These are phyloP conservation scores for Trichosanthes cucumerina DNA, from an alignment of 306 rosid genomes.

Conservation along the genomic window DNA sequence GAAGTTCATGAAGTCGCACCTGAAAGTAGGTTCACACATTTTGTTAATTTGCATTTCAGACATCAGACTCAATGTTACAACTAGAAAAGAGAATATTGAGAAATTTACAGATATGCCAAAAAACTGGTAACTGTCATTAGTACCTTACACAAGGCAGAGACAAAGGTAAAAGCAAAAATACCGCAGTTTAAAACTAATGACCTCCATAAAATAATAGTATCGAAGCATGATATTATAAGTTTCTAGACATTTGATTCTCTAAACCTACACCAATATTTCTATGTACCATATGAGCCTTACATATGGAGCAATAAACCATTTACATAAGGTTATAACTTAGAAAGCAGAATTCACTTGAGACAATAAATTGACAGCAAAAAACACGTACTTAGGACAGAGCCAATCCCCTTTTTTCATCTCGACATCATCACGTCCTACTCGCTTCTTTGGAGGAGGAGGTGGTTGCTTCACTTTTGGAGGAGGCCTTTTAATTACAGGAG, in stretches of 20 bases:
- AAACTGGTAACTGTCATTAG: not conserved
- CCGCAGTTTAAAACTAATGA: not conserved
- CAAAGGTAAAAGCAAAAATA: not conserved
- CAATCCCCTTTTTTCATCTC: conserved; percentile 99
- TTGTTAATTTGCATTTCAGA: not conserved
- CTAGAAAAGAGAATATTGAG: not conserved
- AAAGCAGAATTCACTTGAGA: not conserved
- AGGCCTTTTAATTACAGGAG: conserved; percentile 64
- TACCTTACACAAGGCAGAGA: not conserved
- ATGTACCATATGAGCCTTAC: not conserved
- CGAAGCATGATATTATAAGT: not conserved
- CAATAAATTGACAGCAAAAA: conserved; percentile 11
- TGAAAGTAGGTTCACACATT: conserved; percentile 22
- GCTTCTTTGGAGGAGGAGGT: conserved; percentile 81
- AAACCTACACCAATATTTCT: not conserved
- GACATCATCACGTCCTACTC: conserved; percentile 87
- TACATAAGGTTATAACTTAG: not conserved
- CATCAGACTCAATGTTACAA: not conserved
- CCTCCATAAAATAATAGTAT: not conserved
- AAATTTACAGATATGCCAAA: not conserved
- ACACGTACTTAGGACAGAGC: conserved; percentile 92
- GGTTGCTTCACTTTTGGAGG: conserved; percentile 93
- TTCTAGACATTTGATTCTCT: not conserved
- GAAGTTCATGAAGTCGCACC: conserved; percentile 99
- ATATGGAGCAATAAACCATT: not conserved